phyloP scores from a whole-genome alignment of 1,139 yeast species.

The Candida pseudocylindracea region DNA sequence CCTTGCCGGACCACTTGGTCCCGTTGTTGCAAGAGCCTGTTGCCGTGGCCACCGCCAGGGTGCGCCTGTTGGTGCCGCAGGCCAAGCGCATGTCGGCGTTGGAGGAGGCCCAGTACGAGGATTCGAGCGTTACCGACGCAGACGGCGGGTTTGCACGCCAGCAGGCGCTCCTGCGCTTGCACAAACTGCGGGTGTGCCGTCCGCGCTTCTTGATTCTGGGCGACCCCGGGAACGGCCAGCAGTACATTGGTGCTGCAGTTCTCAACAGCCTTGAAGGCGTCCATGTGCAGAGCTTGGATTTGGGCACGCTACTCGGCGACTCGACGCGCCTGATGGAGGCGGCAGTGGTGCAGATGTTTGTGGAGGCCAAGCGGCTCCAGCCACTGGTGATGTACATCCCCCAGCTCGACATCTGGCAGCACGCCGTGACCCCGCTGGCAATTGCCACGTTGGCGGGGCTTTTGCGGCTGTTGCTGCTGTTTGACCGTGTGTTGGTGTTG shows the following conservation, averaged over 20 bases:
- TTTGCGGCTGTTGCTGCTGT: slow-evolving; percentile 43
- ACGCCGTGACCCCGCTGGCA: slow-evolving; percentile 45
- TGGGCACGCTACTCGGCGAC: slow-evolving; percentile 62
- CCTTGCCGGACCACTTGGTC: slow-evolving; percentile 51
- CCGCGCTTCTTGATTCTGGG: slow-evolving; percentile 71
- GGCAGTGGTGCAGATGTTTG: slow-evolving; percentile 59
- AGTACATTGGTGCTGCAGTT: slow-evolving; percentile 65
- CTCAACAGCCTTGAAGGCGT: slow-evolving; percentile 74
- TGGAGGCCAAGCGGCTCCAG: slow-evolving; percentile 77
- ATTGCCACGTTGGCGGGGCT: slow-evolving; percentile 52
- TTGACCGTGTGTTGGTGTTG: slow-evolving; percentile 55
- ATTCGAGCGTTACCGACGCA: slow-evolving; percentile 26
- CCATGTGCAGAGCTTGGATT: slow-evolving; percentile 70
- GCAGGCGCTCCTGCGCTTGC: slow-evolving; percentile 32
- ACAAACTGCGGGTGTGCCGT: slow-evolving; percentile 50
- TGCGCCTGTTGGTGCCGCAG: slow-evolving; percentile 13
- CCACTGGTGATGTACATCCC: slow-evolving; percentile 81
- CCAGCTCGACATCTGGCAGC: slow-evolving; percentile 58
- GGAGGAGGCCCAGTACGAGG: slow-evolving; percentile 51
- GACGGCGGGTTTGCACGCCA: slow-evolving; percentile 56
- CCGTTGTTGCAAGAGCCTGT: slow-evolving; percentile 26
- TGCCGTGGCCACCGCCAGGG: neutral
- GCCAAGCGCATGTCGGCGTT: slow-evolving; percentile 29
- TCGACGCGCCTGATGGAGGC: slow-evolving; percentile 72
- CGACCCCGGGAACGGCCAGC: slow-evolving; percentile 69